These are phyloP conservation scores for Hemisphaericaspora xylanilytica DNA, from an alignment of 1,139 yeast species.

Conservation along the genomic window DNA sequence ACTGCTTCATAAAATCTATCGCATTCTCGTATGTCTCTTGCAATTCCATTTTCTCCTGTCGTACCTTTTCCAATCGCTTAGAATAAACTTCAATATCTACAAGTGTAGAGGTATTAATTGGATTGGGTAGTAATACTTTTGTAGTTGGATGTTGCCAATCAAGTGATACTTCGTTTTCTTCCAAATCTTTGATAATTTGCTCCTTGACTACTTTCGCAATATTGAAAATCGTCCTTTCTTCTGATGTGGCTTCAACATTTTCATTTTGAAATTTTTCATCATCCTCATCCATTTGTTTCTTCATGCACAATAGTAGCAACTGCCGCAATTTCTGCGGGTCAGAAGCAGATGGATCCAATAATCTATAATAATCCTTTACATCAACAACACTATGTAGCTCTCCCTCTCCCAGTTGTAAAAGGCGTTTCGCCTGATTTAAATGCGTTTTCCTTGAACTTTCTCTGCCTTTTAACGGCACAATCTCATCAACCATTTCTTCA, in stretches of 20 bases:
- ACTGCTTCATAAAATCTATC: slow-evolving; percentile 18
- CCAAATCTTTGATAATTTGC: slow-evolving; percentile 57
- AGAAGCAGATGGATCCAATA: slow-evolving; percentile 59
- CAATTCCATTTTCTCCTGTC: slow-evolving; percentile 53
- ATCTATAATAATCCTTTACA: slow-evolving; percentile 56
- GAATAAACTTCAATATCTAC: slow-evolving; percentile 46
- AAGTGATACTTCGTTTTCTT: slow-evolving; percentile 56
- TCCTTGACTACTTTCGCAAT: slow-evolving; percentile 67
- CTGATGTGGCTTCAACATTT: slow-evolving; percentile 20
- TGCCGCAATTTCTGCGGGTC: slow-evolving; percentile 76
- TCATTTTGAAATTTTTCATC: slow-evolving; percentile 21
- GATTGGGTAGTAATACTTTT: slow-evolving; percentile 47
- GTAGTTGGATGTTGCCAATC: slow-evolving; percentile 55
- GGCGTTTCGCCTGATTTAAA: slow-evolving; percentile 63
- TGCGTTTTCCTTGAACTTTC: slow-evolving; percentile 48
- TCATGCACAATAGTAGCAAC: slow-evolving; percentile 66
- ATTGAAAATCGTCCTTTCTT: slow-evolving; percentile 42
- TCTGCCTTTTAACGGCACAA: slow-evolving; percentile 6
- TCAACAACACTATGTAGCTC: slow-evolving; percentile 67
- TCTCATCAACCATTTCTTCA: slow-evolving; percentile 34
- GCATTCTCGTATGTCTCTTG: slow-evolving; percentile 26
- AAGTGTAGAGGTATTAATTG: slow-evolving; percentile 52
- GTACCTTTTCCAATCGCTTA: slow-evolving; percentile 41
- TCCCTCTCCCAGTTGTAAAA: slow-evolving; percentile 73
- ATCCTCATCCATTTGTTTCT: slow-evolving; percentile 43